These are phyloP conservation scores for Deakozyma indianensis DNA, from an alignment of 805 yeast species.

Conservation along the genomic window DNA sequence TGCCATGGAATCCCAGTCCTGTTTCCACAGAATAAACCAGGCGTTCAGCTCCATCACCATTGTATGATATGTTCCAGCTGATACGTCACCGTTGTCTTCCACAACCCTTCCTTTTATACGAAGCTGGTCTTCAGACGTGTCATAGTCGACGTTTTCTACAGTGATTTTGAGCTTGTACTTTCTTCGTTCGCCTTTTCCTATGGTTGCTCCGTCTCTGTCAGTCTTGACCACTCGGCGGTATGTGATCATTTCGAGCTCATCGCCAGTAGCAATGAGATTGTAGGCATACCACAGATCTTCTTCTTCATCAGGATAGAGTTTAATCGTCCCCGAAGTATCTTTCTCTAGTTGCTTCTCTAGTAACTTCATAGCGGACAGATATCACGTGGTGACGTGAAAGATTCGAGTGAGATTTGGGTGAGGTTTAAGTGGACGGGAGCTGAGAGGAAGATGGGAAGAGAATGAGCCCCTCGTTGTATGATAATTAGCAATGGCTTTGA, in stretches of 20 bases:
- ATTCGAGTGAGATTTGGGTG: too few species aligned
- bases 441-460: too few species aligned
- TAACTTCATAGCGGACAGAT: constrained; percentile 46
- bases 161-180: constrained; percentile 43
- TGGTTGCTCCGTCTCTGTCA: constrained; percentile 19
- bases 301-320: constrained; percentile 68
- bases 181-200: constrained; percentile 33
- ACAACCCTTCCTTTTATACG: constrained; percentile 63
- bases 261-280: constrained; percentile 65
- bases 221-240: constrained; percentile 41
- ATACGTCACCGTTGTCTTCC: constrained; percentile 57
- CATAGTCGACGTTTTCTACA: constrained; percentile 63
- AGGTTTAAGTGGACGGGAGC: too few species aligned
- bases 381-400: too few species aligned
- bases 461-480: too few species aligned
- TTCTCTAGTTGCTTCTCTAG: constrained; percentile 35
- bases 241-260: constrained; percentile 57
- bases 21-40: constrained; percentile 54
- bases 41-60: constrained; percentile 62
- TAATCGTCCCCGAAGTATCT: constrained; percentile 49
- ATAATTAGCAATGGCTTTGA: too few species aligned
- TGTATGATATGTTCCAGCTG: constrained; percentile 78
- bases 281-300: constrained; percentile 86
- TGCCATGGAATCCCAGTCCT: constrained; percentile 67
- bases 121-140: constrained; percentile 60